A percentile compares a stretch with the other conserved stretches of the same genome.
Conservation (phyloP, 2,329 filamentous ascomycete genomes). For the Xylariaceae sp. region DNA sequence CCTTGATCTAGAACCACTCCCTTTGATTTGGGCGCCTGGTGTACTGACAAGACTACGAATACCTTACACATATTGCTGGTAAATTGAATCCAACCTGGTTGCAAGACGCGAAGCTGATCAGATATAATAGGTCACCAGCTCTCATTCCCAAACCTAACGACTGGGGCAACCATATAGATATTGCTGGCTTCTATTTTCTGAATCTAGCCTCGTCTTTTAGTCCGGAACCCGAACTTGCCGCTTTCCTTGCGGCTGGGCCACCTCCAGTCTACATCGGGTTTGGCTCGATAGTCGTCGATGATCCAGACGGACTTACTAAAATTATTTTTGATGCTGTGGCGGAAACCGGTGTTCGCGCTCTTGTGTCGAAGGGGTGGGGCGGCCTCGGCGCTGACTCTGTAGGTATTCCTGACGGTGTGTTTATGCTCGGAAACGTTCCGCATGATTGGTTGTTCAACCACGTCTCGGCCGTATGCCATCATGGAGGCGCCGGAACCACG, state of each 20-base stretch:
- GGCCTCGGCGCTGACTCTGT: constrained; percentile 76
- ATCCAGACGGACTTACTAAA: constrained; percentile 51
- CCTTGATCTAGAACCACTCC: constrained; percentile 74
- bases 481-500: constrained; percentile 87
- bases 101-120: constrained; percentile 1
- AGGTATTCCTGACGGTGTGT: constrained; percentile 74
- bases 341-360: constrained; percentile 65
- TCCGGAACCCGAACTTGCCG: constrained; percentile 41
- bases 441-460: constrained; percentile 89
- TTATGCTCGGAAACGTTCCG: constrained; percentile 83
- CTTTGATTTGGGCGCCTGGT: constrained; percentile 81
- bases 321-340: constrained; percentile 55
- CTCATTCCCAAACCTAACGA: constrained; percentile 60
- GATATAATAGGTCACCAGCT: constrained; percentile 40
- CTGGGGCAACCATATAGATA: constrained; percentile 59
- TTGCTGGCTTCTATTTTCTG: constrained; percentile 61
- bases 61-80: constrained; percentile 91
- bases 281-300: constrained; percentile 60
- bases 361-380: constrained; percentile 89
- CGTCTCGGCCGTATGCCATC: constrained; percentile 83
- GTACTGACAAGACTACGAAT: constrained; percentile 77
- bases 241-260: constrained; percentile 53
- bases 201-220: constrained; percentile 47
- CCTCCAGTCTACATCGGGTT: constrained; percentile 63
- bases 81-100: constrained; percentile 34